A percentile compares a stretch with the other conserved stretches of the same genome.
Conservation (phyloP, 2,329 filamentous ascomycete species). For the Clathrospora elynae region DNA sequence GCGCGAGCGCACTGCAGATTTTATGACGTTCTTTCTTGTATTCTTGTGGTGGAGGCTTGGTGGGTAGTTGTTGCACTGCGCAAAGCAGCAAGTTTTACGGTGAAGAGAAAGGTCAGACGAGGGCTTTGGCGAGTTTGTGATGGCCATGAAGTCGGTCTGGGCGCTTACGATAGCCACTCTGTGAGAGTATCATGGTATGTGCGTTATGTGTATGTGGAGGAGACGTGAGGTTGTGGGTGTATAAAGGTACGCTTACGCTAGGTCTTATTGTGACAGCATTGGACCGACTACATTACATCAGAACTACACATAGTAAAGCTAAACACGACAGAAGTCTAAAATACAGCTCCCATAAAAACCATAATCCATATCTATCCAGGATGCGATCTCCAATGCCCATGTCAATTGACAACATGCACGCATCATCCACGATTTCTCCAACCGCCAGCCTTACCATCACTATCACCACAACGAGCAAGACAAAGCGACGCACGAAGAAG, state of each 20-base stretch:
- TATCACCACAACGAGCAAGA: constrained; percentile 2
- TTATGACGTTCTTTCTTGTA: constrained; percentile 5
- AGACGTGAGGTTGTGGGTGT: too few species aligned
- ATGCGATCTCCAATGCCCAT: neutral
- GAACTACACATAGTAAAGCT: too few species aligned
- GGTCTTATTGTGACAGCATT: too few species aligned
- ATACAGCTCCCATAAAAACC: too few species aligned
- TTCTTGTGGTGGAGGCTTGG: neutral
- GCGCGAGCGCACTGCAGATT: neutral
- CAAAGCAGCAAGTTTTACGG: constrained; percentile 13
- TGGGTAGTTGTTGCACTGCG: too few species aligned
- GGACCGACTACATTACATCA: too few species aligned
- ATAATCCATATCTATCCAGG: neutral
- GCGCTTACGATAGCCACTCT: neutral
- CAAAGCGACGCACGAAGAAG: constrained; percentile 11
- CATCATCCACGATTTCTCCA: neutral
- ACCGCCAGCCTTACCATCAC: constrained; percentile 4
- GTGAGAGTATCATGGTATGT: neutral
- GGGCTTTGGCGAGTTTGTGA: constrained; percentile 14
- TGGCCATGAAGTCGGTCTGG: constrained; percentile 21
- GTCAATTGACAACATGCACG: neutral
- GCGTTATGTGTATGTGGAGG: neutral
- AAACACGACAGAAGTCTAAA: too few species aligned
- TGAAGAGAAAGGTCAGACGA: constrained; percentile 7
- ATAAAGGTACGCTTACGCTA: too few species aligned